Base-by-base conservation (phyloP, 345 rosid species). In the Sisymbrium altissimum region DNA sequence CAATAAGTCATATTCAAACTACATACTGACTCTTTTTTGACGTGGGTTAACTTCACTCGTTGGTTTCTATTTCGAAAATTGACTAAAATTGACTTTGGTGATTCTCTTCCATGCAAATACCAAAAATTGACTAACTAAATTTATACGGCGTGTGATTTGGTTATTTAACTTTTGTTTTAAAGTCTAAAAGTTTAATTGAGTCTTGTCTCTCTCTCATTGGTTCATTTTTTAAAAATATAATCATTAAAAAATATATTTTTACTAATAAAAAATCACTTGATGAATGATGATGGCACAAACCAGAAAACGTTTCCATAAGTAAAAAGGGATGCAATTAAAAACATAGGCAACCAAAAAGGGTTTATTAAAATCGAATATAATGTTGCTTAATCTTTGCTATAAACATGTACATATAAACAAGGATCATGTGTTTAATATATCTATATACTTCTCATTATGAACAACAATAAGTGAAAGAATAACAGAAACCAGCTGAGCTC, bases 401-500 rank as follows among this genome's bases (percentile, higher is more conserved):
- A 33, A 57, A 40, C 39, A 32, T 12, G 54, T 13, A 53, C 14
- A 35, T 35, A 56, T 29, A 29, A 12, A 61, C 58, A 64, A 38
- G 64, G 9, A n/a, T 5, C 4, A 9, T 19, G 52, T 18, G 30
- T 70, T 76, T 64, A 64, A 64, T 70, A 68, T n/a, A 50, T 53
- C 3, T 41, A 71, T 64, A 64, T 58, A 68, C 70, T 77, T 77
- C 63, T 71, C 63, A 56, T 58, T 46, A 77, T 14, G 56, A 64
- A 46, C 55, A 77, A 71, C 66, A 71, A 44, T 17, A 71, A 75
- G 83, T 79, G 80, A 78, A 77, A 81, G 71, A 84, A 83, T 71
- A 78, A 83, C 77, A 77, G 81, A 79, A 78, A 80, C 85, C 88
- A 84, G 89, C 93, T 88, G 93, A 90, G 97, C 94, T 87, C 74